phyloP scores from a whole-genome alignment of 306 rosid species.

The Astragalus membranaceus region DNA sequence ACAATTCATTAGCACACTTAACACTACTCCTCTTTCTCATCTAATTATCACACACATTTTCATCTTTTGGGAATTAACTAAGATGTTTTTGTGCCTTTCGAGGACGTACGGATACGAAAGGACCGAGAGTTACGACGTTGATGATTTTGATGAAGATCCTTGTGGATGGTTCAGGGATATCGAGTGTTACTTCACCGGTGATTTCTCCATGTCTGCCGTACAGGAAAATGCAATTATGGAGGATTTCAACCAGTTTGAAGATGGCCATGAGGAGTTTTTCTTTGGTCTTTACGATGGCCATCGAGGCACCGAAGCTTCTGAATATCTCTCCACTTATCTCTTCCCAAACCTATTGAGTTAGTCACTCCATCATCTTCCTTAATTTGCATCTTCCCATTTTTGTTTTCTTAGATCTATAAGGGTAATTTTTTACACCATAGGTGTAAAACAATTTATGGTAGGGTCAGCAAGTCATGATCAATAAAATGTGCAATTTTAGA shows the following conservation, averaged over 20 bases:
- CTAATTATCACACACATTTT: too few relatives aligned
- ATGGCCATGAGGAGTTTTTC: background rate
- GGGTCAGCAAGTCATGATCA: too few relatives aligned
- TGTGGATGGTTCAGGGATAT: background rate
- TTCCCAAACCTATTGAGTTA: background rate
- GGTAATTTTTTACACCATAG: too few relatives aligned
- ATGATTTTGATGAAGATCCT: background rate
- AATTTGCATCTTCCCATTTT: background rate
- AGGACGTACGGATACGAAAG: background rate
- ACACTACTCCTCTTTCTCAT: too few relatives aligned
- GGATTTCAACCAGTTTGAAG: background rate
- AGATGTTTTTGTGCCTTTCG: background rate
- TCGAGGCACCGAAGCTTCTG: background rate
- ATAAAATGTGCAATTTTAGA: too few relatives aligned
- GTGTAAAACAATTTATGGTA: too few relatives aligned
- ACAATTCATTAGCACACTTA: too few relatives aligned
- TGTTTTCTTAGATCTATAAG: too few relatives aligned
- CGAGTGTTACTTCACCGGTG: background rate
- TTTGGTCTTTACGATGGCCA: background rate
- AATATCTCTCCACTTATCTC: background rate
- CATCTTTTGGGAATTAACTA: too few relatives aligned
- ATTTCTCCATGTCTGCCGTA: background rate
- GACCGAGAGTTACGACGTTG: background rate
- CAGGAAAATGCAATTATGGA: background rate
- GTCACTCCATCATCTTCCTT: background rate